Conservation (phyloP, 148 eudicot genomes). For the Gaultheria prostrata region DNA sequence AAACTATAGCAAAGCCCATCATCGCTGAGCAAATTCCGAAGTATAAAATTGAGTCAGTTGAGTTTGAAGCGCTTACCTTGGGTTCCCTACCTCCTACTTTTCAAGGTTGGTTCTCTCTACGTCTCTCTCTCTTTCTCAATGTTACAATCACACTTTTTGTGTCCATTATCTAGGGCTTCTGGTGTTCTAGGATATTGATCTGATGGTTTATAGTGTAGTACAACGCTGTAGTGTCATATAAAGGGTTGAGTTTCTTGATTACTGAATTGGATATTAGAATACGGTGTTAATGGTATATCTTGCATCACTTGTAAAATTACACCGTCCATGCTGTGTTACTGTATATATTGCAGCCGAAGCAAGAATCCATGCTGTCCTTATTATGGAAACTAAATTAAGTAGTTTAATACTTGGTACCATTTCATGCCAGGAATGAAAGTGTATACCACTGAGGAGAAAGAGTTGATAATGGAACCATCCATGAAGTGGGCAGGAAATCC, state of each 20-base stretch:
- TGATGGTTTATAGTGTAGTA: neutral
- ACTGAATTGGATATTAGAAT: neutral
- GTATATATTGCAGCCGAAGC: neutral
- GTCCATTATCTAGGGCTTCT: neutral
- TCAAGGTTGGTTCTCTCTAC: slow-evolving; percentile 54
- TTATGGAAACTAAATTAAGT: neutral
- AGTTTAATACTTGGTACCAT: neutral
- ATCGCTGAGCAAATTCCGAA: slow-evolving; percentile 92
- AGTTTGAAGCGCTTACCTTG: slow-evolving; percentile 67
- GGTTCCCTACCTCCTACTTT: slow-evolving; percentile 88
- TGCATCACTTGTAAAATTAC: neutral
- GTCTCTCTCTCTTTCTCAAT: slow-evolving; percentile 9
- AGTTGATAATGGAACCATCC: slow-evolving; percentile 84
- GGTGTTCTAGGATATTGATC: neutral
- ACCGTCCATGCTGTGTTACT: no score
- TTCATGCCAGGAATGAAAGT: slow-evolving; percentile 77
- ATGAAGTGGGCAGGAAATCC: slow-evolving; percentile 96
- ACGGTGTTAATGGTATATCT: neutral
- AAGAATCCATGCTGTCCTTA: no score
- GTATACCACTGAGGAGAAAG: slow-evolving; percentile 83
- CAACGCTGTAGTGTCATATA: neutral
- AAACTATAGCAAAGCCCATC: slow-evolving; percentile 62
- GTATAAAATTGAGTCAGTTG: slow-evolving; percentile 78
- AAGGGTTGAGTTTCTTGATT: neutral
- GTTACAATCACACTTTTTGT: neutral